Evolutionary conservation across 2,329 filamentous ascomycete species (phyloP).

Genomic region (Colletotrichum spaethianum): DNA sequence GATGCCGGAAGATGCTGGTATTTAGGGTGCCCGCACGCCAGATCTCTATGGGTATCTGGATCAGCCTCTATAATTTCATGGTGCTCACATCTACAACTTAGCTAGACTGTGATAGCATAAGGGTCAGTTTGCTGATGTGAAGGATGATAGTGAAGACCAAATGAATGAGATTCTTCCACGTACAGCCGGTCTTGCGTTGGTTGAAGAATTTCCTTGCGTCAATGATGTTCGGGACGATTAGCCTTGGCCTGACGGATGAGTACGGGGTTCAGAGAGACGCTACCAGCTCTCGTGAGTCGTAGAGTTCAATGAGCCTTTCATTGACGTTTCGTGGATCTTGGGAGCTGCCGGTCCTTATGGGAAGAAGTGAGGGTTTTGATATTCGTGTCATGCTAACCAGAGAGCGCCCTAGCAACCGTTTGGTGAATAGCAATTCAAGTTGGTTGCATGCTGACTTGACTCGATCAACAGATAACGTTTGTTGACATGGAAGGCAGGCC

Average conservation of each 20-base stretch:
- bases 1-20: not conserved
- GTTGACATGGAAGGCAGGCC: not conserved
- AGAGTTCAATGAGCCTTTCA: no score
- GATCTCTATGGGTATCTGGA: not conserved
- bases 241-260: not conserved
- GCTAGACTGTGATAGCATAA: not conserved
- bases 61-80: not conserved
- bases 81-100: not conserved
- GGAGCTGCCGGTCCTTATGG: no score
- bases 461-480: not conserved
- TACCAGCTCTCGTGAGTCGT: no score
- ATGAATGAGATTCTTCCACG: not conserved
- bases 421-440: rapidly evolving
- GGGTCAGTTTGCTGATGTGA: not conserved
- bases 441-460: not conserved
- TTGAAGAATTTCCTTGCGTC: not conserved
- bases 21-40: not conserved
- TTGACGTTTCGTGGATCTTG: not conserved
- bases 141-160: not conserved
- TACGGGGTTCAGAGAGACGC: no score
- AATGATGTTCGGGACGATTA: not conserved
- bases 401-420: not conserved
- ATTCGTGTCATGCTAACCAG: no score
- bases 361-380: not conserved
- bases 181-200: not conserved